Evolutionary conservation across 305 asterid species (phyloP).

Genomic region (Solanum aculeatissimum): DNA sequence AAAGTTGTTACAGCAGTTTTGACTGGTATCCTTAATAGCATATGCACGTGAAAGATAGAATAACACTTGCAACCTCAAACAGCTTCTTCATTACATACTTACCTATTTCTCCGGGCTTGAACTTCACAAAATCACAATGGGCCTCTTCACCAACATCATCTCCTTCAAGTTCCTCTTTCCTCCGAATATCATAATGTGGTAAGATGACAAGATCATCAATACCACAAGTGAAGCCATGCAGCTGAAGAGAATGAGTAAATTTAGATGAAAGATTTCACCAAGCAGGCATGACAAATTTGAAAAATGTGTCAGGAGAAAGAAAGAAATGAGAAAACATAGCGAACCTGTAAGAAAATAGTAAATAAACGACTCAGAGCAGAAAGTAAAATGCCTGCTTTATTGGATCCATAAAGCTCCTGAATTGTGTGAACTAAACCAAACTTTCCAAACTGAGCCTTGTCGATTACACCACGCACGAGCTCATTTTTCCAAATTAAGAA

Average conservation of each 20-base stretch:
- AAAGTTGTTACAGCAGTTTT: neutral
- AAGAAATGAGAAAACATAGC: neutral
- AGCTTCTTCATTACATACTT: neutral
- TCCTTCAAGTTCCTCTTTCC: constrained; percentile 89
- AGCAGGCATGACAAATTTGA: constrained; percentile 1
- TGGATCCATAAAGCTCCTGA: constrained; percentile 92
- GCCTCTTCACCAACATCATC: constrained; percentile 96
- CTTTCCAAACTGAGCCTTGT: constrained; percentile 97
- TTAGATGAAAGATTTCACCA: neutral
- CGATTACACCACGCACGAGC: constrained; percentile 90
- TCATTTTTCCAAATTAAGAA: constrained; percentile 85
- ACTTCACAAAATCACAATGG: constrained; percentile 81
- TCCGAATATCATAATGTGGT: constrained; percentile 55
- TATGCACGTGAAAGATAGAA: neutral
- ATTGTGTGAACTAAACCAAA: constrained; percentile 94
- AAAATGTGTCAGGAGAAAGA: neutral
- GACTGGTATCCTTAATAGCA: neutral
- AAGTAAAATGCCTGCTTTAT: constrained; percentile 82
- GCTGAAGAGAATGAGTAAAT: neutral
- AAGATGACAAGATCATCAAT: constrained; percentile 86
- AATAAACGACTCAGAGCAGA: constrained; percentile 86
- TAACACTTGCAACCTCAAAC: neutral
- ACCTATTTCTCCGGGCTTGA: constrained; percentile 87
- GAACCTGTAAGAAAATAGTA: constrained; percentile 89
- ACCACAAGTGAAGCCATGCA: constrained; percentile 95